Base-by-base conservation (phyloP, 106 monocot genomes). In the Apostasia ramifera region DNA sequence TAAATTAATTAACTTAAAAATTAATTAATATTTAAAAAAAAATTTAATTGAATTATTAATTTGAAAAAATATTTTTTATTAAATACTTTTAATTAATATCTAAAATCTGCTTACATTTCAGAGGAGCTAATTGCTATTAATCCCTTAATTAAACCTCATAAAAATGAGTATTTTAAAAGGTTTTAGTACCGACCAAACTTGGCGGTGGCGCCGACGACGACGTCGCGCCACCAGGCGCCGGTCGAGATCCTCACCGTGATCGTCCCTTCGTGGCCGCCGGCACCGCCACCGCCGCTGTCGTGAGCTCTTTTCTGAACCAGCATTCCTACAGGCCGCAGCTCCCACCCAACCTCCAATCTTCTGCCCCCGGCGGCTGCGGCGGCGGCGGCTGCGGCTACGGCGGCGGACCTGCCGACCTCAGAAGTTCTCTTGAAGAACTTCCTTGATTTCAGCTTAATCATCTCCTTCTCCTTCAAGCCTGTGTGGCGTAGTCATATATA, bases 311-410 rank as follows among this genome's bases (percentile, higher is more conserved):
- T 86, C 71, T 91, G 86, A 40, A 91, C 90, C 44, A 91, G 73
- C 91, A 91, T 79, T 11, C 91, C 91, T 4, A 86, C 86, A 1
- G 86, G 91, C 63, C 86, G 64, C 50, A 86, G 61, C 79, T 91
- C 91, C 91, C 86, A 91, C 57, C 84, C 79, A 6, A 84, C 86
- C 44, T 69, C 72, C n/a, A 47, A 59, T 9, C 72, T 59, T 2
- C 61, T 57, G 5, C 58, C 6, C 14, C 51, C 37, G 8, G 70
- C 73, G 6, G 56, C 61, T 0, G 26, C 26, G 26, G 13, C 43
- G 63, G 26, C 26, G 44, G 8, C 2, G 47, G 0, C n/a, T 70
- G 10, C 7, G 71, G 13, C 56, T 4, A 7, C 6, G 40, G 4
- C 43, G 3, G 1, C 50, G 47, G 48, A 39, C 3, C 10, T 15